Conservation (phyloP, 257 asterid species). For the Solanum verrucosum region DNA sequence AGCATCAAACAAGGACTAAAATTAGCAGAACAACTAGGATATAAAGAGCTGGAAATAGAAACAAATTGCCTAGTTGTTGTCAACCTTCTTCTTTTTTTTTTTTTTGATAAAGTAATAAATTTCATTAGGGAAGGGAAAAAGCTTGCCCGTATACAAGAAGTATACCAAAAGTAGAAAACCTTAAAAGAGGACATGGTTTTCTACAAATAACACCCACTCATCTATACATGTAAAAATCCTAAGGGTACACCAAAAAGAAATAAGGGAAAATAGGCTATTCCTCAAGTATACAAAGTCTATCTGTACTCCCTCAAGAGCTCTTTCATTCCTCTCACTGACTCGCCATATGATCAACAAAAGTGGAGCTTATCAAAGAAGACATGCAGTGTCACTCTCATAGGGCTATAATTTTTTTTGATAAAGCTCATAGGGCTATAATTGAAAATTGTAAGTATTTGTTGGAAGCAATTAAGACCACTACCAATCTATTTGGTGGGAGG, state of each 20-base stretch:
- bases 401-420: too few species aligned
- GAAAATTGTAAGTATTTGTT: not conserved
- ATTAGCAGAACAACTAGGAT: not conserved
- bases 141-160: not conserved
- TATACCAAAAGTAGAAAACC: not conserved
- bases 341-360: not conserved
- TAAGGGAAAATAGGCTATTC: not conserved
- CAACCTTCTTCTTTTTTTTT: not conserved
- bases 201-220: not conserved
- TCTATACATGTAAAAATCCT: not conserved
- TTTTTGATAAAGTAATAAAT: not conserved
- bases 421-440: not conserved
- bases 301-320: not conserved
- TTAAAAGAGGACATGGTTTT: not conserved
- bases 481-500: not conserved
- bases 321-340: not conserved
- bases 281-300: not conserved
- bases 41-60: not conserved
- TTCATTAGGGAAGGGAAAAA: not conserved
- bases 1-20: not conserved
- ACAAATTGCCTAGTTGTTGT: not conserved
- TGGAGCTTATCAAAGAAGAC: not conserved
- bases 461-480: not conserved
- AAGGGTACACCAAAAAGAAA: not conserved
- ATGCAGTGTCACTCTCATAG: not conserved